These are phyloP conservation scores for Jaltomata sinuosa DNA, from an alignment of 257 asterid genomes.

Conservation along the genomic window DNA sequence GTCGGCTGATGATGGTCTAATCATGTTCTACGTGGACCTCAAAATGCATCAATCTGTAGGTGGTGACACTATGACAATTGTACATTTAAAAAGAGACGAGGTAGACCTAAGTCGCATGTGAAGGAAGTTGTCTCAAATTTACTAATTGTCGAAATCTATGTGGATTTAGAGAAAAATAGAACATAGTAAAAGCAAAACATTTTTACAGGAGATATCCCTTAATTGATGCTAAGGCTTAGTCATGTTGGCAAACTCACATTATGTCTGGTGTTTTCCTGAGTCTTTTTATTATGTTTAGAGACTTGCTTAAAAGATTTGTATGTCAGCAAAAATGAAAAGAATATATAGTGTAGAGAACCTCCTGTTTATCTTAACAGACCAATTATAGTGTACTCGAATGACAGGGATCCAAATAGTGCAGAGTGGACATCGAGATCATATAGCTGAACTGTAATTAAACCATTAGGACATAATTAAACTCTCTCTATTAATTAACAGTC, in stretches of 20 bases:
- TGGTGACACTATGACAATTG: background rate
- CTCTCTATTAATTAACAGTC: background rate
- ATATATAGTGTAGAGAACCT: background rate
- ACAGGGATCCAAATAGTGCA: background rate
- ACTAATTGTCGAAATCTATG: background rate
- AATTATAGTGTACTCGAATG: background rate
- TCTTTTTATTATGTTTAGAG: background rate
- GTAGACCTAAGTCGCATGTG: background rate
- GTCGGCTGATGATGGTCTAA: background rate
- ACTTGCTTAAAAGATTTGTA: background rate
- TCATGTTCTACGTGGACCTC: background rate
- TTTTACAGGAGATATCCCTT: background rate
- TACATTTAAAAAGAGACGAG: background rate
- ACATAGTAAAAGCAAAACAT: background rate
- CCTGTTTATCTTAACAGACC: background rate
- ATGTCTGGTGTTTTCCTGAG: background rate
- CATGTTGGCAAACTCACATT: background rate
- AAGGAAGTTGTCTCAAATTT: background rate
- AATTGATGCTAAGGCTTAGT: background rate
- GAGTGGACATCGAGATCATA: background rate
- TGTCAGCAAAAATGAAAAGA: background rate
- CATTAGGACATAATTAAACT: background rate
- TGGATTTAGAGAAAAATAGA: background rate
- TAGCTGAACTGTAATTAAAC: background rate
- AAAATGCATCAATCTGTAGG: background rate